Base-by-base conservation (phyloP, 2,329 filamentous ascomycete species). In the Penicillium corylophilum region DNA sequence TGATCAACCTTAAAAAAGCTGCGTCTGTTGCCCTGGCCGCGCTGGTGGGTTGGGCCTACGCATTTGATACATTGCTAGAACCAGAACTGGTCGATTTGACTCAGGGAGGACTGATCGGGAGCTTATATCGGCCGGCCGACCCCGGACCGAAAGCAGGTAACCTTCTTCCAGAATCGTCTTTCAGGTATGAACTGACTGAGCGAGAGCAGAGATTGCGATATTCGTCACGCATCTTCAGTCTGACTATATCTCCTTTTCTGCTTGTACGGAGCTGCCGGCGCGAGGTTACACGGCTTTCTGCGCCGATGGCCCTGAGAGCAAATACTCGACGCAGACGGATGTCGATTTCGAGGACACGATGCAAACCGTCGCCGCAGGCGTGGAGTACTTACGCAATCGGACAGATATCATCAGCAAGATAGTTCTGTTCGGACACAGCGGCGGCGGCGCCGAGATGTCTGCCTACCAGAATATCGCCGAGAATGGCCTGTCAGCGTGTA, bases 351-450 rank as follows among this genome's bases (percentile, higher is more conserved):
- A 61, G 29, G 43, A 55, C 24, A 51, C 57, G 51, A 41, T 61
- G 49, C 42, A 46, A 9, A 31, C 55, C 15, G 54, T 49, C 8
- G 39, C 23, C 24, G 28, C 42, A 9, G 56, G 53, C 22, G 35
- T 61, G 23, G 10, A 18, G 12, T 61, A 54, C 33, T 18, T 59
- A 2, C 45, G 48, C 15, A 59, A 61, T 44, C 51, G 46, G 29
- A 54, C 47, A 1, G 73, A 77, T 18, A 73, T 74, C 33, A 66
- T 69, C 18, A 76, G 79, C 54, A 74, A 74, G 36, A 73, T 79
- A 2, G 75, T 78, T 0, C 66, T 81, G 1, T 26, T 26, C 24
- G 78, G 79, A 1, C 81, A 79, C 59, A 77, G 75, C 1, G 79
- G 58, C 15, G 58, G 58, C 7, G 58, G 56, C 45, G 51, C 53